Conservation (phyloP, 2,329 filamentous ascomycete genomes). For the Falciphora oryzae region DNA sequence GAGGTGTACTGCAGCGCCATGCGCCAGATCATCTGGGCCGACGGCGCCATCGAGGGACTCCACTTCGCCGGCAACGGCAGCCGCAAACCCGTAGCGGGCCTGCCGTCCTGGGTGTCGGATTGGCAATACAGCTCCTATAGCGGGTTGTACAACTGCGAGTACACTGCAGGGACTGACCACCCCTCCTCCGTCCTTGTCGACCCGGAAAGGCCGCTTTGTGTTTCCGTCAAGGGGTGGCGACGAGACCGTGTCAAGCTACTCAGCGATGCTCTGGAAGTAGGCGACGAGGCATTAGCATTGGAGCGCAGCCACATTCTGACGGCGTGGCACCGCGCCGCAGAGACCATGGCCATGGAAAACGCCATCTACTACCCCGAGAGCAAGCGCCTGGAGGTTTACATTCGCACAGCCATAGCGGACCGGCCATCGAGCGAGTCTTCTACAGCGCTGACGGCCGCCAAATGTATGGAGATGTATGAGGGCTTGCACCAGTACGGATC, state of each 20-base stretch:
- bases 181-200: not conserved
- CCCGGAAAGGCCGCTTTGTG: no score
- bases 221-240: not conserved
- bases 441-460: not conserved
- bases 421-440: not conserved
- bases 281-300: not conserved
- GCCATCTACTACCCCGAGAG: not conserved
- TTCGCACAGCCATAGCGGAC: not conserved
- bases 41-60: not conserved
- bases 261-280: not conserved
- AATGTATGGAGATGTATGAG: no score
- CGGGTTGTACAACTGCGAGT: not conserved
- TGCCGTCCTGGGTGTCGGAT: slow-evolving; percentile 8
- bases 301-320: no score
- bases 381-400: not conserved
- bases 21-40: not conserved
- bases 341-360: not conserved
- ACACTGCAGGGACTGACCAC: not conserved
- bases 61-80: not conserved
- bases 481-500: no score
- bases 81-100: not conserved
- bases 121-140: not conserved
- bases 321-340: not conserved
- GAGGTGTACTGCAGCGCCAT: not conserved
- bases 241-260: not conserved